A percentile compares a stretch with the other conserved stretches of the same genome.
Conservation (phyloP, 148 eudicot genomes). For the Hydrangea macrophylla region DNA sequence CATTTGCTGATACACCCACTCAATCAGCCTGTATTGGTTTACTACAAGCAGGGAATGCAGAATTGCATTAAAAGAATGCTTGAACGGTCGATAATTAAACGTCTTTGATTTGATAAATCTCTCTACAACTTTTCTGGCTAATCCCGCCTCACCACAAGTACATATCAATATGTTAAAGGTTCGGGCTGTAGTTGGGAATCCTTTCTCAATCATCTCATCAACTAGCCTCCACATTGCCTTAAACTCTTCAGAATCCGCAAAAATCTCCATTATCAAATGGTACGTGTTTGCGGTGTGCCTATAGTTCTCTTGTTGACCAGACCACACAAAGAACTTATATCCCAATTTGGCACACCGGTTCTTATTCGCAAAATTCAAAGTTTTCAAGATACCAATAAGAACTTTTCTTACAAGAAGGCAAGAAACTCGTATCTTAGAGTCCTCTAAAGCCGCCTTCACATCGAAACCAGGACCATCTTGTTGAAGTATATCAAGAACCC, state of each 20-base stretch:
- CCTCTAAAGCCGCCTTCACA: slow-evolving; percentile 46
- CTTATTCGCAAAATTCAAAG: slow-evolving; percentile 44
- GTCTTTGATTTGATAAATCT: slow-evolving; percentile 62
- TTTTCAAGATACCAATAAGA: slow-evolving; percentile 60
- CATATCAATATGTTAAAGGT: slow-evolving; percentile 78
- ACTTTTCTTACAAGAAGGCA: slow-evolving; percentile 69
- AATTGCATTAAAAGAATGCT: slow-evolving; percentile 80
- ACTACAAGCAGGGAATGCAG: slow-evolving; percentile 61
- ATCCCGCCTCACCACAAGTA: slow-evolving; percentile 72
- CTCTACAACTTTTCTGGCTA: slow-evolving; percentile 72
- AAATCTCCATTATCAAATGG: slow-evolving; percentile 73
- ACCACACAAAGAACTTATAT: slow-evolving; percentile 86
- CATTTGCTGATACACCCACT: slow-evolving; percentile 90
- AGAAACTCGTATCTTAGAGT: slow-evolving; percentile 56
- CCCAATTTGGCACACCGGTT: slow-evolving; percentile 66
- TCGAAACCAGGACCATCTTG: slow-evolving; percentile 79
- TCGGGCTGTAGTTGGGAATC: slow-evolving; percentile 71
- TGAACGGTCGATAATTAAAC: slow-evolving; percentile 74
- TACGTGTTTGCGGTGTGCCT: slow-evolving; percentile 58
- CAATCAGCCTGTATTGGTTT: slow-evolving; percentile 68
- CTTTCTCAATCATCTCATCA: slow-evolving; percentile 85
- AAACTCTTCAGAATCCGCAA: slow-evolving; percentile 67
- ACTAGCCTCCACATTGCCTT: slow-evolving; percentile 85
- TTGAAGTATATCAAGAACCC: slow-evolving; percentile 52
- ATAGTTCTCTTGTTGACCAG: slow-evolving; percentile 56